Base-by-base conservation (phyloP, 2,329 filamentous ascomycete genomes). In the Pestalotiopsis sp. region DNA sequence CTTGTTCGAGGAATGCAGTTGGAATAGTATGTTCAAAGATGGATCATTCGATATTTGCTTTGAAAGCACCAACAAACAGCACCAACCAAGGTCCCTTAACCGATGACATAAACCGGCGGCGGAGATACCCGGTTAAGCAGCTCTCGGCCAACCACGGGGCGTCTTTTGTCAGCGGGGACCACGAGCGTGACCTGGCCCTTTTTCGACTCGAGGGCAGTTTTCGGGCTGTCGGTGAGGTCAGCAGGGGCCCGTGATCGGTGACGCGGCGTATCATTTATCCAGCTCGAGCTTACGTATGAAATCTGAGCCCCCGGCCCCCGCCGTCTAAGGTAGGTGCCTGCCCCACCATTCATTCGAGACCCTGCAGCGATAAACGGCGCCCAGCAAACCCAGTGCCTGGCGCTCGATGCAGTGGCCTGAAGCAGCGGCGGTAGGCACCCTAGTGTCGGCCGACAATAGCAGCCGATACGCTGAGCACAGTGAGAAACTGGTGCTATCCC, bases 41-140 rank as follows among this genome's bases (percentile, higher is more conserved):
- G 27, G 38, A 67, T 67, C 66, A 67, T 63, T 63, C 66, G 66
- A 67, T 63, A 23, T n/a, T 23, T 63, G 59, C 66, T 67, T 67
- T 67, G 57, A 62, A 67, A 63, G 66, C 66, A 67, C 45, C 11
- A 60, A 39, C 52, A 6, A 60, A 31, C 65, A 60, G 23, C 45
- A 49, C 23, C 23, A 65, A 23, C 41, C n/a, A 49, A 27, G 60
- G 20, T 23, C 62, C 27, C n/a, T 39, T 45, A 57, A 39, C 66
- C 57, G 66, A 67, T 67, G 66, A 67, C 66, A 67, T 67, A 67
- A 11, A 56, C 17, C 36, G 56, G 65, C 39, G 39, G 65, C 65
- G 56, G 56, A 31, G 49, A 66, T 27, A 57, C 41, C 63, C 63
- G 36, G 20, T 23, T 60, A 25, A 20, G 14, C 23, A 52, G 14